Conservation (phyloP, 208 protist genomes). For the Wallacemonas sp. region DNA sequence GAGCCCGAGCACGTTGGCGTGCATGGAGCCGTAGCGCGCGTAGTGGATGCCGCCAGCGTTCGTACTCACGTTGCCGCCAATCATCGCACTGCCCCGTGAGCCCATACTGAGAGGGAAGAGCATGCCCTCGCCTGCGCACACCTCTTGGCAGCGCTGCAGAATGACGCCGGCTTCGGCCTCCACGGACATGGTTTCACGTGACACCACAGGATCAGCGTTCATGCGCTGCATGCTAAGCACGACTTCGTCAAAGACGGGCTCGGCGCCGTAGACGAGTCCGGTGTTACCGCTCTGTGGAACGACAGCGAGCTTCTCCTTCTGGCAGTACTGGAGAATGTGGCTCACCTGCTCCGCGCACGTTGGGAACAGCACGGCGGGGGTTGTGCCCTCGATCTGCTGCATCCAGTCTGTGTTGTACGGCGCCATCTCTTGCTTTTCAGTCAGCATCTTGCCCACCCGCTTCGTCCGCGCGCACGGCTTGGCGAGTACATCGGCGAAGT, state of each 20-base stretch:
- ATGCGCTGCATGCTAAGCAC: conserved; percentile 89
- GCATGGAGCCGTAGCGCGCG: conserved; percentile 94
- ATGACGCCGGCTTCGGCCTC: conserved; percentile 91
- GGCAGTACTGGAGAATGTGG: conserved; percentile 90
- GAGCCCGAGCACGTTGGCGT: conserved; percentile 93
- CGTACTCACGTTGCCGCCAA: conserved; percentile 96
- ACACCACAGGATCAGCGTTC: conserved; percentile 86
- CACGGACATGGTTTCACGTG: conserved; percentile 54
- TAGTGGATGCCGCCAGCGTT: conserved; percentile 97
- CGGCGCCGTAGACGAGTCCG: conserved; percentile 94
- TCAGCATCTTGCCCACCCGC: conserved; percentile 48
- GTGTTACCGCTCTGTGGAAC: conserved; percentile 98
- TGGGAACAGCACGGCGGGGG: conserved; percentile 56
- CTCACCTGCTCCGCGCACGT: conserved; percentile 60
- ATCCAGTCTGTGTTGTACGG: conserved; percentile 76
- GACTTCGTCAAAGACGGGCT: conserved; percentile 91
- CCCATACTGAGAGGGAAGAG: conserved; percentile 96
- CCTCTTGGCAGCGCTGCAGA: conserved; percentile 87
- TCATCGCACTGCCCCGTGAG: conserved; percentile 95
- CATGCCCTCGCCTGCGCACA: conserved; percentile 65
- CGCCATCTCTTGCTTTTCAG: conserved; percentile 31
- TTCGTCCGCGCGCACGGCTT: conserved; percentile 40
- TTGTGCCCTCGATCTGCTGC: conserved; percentile 47
- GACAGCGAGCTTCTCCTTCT: conserved; percentile 88
- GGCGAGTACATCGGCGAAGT: conserved; percentile 48